These are phyloP conservation scores for Arthrobotrys iridis DNA, from an alignment of 2,329 filamentous ascomycete genomes.

Conservation along the genomic window DNA sequence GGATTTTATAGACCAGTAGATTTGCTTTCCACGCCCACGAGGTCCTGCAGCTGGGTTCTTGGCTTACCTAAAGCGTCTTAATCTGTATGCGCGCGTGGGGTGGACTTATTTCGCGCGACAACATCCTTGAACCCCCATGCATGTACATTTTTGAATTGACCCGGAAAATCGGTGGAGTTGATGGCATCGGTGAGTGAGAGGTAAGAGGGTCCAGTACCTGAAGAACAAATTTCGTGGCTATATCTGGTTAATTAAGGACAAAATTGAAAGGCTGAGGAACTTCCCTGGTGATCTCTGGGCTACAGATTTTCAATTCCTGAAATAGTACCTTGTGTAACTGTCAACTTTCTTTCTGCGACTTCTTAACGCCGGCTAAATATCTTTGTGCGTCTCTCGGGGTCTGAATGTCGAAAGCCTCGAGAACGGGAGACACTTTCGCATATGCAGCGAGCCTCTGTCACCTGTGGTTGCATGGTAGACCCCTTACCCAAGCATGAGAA, in stretches of 20 bases:
- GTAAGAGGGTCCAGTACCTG: not conserved
- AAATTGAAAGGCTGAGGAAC: not conserved
- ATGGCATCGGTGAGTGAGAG: not conserved
- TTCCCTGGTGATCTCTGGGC: not conserved
- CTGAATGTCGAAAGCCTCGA: constrained; percentile 13
- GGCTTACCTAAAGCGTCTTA: constrained; percentile 37
- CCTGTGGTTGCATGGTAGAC: not conserved
- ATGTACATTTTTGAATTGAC: constrained; percentile 11
- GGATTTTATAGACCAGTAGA: constrained; percentile 33
- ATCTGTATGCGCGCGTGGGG: constrained; percentile 18
- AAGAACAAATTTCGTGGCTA: not conserved
- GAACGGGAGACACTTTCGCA: not conserved
- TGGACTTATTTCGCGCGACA: not conserved
- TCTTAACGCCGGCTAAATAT: constrained; percentile 28
- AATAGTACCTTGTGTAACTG: not conserved
- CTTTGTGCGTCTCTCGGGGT: not conserved
- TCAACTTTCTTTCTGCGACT: not conserved
- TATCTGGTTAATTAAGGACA: constrained; percentile 2
- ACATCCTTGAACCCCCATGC: not conserved
- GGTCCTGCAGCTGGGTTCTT: constrained; percentile 34
- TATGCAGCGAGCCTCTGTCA: constrained; percentile 34
- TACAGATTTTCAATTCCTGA: not conserved
- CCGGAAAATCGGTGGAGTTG: constrained; percentile 20
- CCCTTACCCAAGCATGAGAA: constrained; percentile 2
- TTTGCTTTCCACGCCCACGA: constrained; percentile 38